Base-by-base conservation (phyloP, 257 asterid species). In the Gynochthodes officinalis region DNA sequence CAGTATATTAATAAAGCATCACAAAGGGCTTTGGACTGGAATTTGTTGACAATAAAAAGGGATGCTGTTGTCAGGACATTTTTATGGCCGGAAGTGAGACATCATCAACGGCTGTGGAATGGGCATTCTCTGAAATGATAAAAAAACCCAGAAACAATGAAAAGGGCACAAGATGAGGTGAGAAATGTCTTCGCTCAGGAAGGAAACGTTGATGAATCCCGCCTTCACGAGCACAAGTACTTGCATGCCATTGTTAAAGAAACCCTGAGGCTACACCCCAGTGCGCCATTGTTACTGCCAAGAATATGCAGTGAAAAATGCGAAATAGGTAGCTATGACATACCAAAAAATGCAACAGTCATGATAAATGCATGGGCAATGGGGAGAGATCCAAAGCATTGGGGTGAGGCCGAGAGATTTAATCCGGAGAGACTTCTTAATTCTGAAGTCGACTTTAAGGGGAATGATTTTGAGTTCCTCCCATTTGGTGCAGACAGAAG, bases 401-500 rank as follows among this genome's bases (percentile, higher is more conserved):
- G 86, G 88, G 35, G 12, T 0, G 53, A 81, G 35, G 79, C 81
- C 0, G 85, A 81, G 39, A 61, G 52, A 62, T 81, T 69, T 14
- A 42, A 60, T 35, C 85, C 82, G 4, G 81, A 62, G 69, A 16
- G 78, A 50, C 76, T 61, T 33, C 44, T 61, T 14, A 19, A 33
- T 35, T 32, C 46, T 15, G 46, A 61, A 33, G 13, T 61, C 39
- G 88, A 79, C 58, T 84, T 48, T 21, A 32, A 19, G 0, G 77
- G 84, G 14, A 65, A 65, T 18, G 55, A 74, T 40, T 84, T 71
- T 40, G 64, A 74, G 37, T 82, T 21, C 14, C 21, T 84, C 12
- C 86, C 84, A 8, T 81, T 84, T 18, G 81, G 86, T 27, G 63
- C 58, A 25, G 86, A 84, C 2, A 79, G 73, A 49, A 81, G 82